Evolutionary conservation across 176 grass and related monocot species (phyloP).

Genomic region (Oryza punctata): DNA sequence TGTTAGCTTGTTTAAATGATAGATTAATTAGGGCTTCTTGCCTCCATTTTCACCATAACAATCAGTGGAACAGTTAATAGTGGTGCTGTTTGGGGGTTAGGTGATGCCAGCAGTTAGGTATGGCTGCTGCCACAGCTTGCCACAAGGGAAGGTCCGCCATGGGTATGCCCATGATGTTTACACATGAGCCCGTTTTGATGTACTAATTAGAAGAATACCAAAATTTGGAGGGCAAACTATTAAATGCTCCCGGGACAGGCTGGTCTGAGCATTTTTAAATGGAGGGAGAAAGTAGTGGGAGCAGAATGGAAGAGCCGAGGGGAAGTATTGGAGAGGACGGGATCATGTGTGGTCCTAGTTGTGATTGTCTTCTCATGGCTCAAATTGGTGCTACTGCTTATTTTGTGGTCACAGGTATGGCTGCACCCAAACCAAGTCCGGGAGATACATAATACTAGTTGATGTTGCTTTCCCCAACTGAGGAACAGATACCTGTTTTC

Average conservation of each 20-base stretch:
- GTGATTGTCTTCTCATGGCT: background rate
- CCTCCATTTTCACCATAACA: no score
- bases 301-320: background rate
- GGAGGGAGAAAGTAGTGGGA: background rate
- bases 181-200: no score
- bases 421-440: background rate
- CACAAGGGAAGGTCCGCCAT: no score
- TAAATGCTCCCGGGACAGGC: background rate
- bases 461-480: background rate
- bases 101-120: no score
- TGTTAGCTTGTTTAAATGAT: no score
- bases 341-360: background rate
- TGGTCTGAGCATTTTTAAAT: no score
- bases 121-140: no score
- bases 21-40: no score
- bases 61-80: no score
- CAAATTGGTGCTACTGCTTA: background rate
- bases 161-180: no score
- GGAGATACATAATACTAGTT: background rate
- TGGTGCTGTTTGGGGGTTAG: no score
- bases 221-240: background rate
- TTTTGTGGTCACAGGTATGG: background rate
- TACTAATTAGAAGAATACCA: no score
- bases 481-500: background rate
- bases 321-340: background rate